Conservation (phyloP, 495 filamentous ascomycete genomes). For the Bombardia bombarda region DNA sequence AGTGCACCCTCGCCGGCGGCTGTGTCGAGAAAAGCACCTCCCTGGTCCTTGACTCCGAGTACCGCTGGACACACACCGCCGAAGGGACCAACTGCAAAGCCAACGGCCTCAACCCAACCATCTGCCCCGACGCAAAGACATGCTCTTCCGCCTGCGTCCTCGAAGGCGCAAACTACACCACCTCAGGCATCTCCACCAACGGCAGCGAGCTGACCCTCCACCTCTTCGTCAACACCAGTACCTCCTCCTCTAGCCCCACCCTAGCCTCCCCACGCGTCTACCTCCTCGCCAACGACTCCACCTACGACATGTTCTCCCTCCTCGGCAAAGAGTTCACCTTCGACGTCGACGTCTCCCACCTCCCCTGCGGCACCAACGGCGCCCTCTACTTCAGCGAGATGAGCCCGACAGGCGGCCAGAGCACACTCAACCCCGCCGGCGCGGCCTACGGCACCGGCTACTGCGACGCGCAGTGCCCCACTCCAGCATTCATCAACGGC, state of each 20-base stretch:
- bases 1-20: conserved; percentile 40
- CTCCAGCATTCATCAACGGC: conserved; percentile 63
- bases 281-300: conserved; percentile 40
- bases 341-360: conserved; percentile 55
- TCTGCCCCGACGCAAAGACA: conserved; percentile 45
- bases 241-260: conserved; percentile 18
- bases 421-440: conserved; percentile 54
- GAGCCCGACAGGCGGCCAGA: conserved; percentile 52
- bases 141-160: conserved; percentile 54
- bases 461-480: conserved; percentile 65
- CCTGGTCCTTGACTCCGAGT: conserved; percentile 56
- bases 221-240: conserved; percentile 13
- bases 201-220: conserved; percentile 27
- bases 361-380: conserved; percentile 67
- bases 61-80: conserved; percentile 51
- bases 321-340: conserved; percentile 60
- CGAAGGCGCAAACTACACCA: conserved; percentile 53
- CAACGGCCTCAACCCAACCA: conserved; percentile 43
- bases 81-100: conserved; percentile 51
- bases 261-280: conserved; percentile 57
- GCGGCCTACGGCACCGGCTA: conserved; percentile 67
- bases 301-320: conserved; percentile 54
- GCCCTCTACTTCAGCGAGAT: conserved; percentile 65
- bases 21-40: conserved; percentile 43
- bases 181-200: conserved; percentile 48